Evolutionary conservation across 2,329 filamentous ascomycete species (phyloP).

Genomic region (Penicillium sp.): DNA sequence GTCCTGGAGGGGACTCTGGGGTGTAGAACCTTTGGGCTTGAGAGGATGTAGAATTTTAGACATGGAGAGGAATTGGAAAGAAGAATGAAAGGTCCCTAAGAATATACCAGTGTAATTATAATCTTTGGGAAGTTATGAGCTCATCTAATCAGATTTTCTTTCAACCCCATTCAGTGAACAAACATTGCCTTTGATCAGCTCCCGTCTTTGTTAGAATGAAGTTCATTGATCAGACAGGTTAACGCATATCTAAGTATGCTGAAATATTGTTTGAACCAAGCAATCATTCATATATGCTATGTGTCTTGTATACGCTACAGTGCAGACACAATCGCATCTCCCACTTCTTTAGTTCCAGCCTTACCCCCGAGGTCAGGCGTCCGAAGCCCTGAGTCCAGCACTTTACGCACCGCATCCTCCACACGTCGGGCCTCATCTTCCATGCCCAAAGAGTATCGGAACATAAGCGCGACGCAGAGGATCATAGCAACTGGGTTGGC

Average conservation of each 20-base stretch:
- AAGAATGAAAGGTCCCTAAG: background rate
- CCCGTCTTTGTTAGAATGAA: background rate
- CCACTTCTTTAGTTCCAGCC: conserved; percentile 67
- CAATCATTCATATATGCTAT: conserved; percentile 1
- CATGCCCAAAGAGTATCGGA: conserved; percentile 81
- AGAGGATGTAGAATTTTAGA: background rate
- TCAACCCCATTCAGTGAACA: background rate
- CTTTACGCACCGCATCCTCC: conserved; percentile 72
- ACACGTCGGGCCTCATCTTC: conserved; percentile 71
- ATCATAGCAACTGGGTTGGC: conserved; percentile 88
- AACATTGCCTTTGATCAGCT: conserved; percentile 4
- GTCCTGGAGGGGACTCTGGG: background rate
- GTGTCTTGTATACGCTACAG: conserved; percentile 47
- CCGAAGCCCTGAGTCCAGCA: conserved; percentile 70
- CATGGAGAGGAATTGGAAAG: background rate
- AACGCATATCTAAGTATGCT: background rate
- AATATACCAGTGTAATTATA: background rate
- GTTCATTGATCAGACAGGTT: background rate
- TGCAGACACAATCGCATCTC: conserved; percentile 71
- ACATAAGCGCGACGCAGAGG: conserved; percentile 87
- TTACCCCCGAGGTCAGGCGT: conserved; percentile 79
- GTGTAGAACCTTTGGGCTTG: background rate
- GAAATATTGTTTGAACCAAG: background rate
- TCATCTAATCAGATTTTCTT: background rate
- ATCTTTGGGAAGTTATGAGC: background rate